A percentile compares a stretch with the other conserved stretches of the same genome.
Evolutionary conservation across 2,329 filamentous ascomycete species (phyloP).

Genomic region (Rutstroemia sydowiana): DNA sequence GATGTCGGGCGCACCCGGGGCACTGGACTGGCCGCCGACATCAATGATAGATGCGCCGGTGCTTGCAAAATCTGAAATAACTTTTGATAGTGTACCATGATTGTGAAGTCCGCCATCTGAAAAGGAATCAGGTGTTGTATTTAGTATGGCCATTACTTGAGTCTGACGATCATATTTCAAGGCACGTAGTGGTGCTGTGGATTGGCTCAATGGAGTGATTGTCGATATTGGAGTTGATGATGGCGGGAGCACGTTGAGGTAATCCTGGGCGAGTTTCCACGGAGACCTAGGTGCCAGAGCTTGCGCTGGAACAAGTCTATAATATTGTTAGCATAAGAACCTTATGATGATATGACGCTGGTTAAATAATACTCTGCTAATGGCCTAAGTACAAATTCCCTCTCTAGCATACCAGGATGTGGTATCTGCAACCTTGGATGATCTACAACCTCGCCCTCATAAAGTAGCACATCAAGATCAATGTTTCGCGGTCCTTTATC

Average conservation of each 20-base stretch:
- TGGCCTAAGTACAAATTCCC: constrained; percentile 88
- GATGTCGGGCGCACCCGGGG: constrained; percentile 65
- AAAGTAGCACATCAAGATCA: constrained; percentile 86
- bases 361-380: constrained; percentile 59
- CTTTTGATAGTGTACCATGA: constrained; percentile 29
- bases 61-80: constrained; percentile 41
- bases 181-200: constrained; percentile 50
- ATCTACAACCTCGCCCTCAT: constrained; percentile 58
- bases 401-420: constrained; percentile 76
- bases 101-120: constrained; percentile 73
- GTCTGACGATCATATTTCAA: constrained; percentile 51
- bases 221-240: constrained; percentile 47
- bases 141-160: constrained; percentile 87
- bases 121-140: constrained; percentile 93
- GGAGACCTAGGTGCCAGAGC: constrained; percentile 46
- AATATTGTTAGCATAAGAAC: constrained; percentile 12
- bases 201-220: constrained; percentile 46
- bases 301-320: constrained; percentile 48
- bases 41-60: constrained; percentile 74
- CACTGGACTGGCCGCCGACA: constrained; percentile 87
- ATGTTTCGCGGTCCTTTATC: constrained; percentile 95
- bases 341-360: not conserved
- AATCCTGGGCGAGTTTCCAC: constrained; percentile 54
- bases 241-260: constrained; percentile 50
- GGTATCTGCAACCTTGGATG: constrained; percentile 75